These are phyloP conservation scores for Nitzschia sp. DNA, from an alignment of 108 stramenopile genomes.

Conservation along the genomic window DNA sequence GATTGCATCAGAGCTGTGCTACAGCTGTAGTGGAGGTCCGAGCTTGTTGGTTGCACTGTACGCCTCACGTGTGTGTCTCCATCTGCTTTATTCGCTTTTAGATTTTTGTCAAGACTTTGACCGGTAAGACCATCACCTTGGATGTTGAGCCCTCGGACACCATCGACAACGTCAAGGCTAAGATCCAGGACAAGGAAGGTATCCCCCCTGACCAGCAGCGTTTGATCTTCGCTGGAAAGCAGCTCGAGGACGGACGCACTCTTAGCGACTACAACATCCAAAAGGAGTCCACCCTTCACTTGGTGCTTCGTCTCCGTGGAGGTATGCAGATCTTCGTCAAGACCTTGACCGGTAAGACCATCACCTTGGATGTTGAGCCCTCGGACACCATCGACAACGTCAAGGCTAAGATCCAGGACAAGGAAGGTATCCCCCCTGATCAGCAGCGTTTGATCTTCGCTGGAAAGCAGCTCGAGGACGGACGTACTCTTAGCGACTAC, in stretches of 20 bases:
- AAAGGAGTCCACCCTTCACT: conserved; percentile 95
- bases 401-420: conserved; percentile 92
- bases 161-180: conserved; percentile 98
- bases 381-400: conserved; percentile 94
- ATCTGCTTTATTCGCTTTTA: too few relatives aligned
- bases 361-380: conserved; percentile 96
- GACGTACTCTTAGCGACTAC: conserved; percentile 97
- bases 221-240: conserved; percentile 98
- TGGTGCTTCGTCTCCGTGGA: conserved; percentile 95
- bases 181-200: conserved; percentile 99
- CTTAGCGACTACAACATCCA: conserved; percentile 99
- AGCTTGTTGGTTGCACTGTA: too few relatives aligned
- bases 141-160: too few relatives aligned
- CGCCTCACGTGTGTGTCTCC: too few relatives aligned
- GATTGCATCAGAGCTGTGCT: too few relatives aligned
- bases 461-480: conserved; percentile 99
- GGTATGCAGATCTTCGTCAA: conserved; percentile 90
- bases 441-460: conserved; percentile 91
- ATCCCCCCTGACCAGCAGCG: conserved; percentile 99
- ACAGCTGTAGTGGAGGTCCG: too few relatives aligned
- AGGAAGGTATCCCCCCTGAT: conserved; percentile 93
- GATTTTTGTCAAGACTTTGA: conserved; percentile 97
- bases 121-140: conserved; percentile 98
- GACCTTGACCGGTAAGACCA: conserved; percentile 94
- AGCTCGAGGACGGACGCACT: conserved; percentile 98